Evolutionary conservation across 257 asterid species (phyloP), one percentile per base, ranked within the genome.

Genomic region (Solanum peruvianum): DNA sequence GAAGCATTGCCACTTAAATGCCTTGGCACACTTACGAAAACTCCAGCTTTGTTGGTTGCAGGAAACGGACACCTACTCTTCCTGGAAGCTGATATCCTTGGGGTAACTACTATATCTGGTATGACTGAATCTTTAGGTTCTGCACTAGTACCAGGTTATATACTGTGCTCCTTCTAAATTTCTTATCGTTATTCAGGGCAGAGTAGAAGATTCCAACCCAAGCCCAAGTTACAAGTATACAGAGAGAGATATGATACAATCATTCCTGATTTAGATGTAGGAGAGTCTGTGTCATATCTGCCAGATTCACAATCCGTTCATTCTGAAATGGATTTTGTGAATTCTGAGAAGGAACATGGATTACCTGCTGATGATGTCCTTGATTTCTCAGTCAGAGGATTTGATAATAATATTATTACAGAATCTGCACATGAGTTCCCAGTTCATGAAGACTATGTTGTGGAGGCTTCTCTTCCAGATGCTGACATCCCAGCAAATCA

Each of bases 331-430:
- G 87, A 86, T 86, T 71, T 73, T 77, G 87, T 87, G 78, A 93
- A 90, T 86, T 87, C 82, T 87, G 91, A 85, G 87, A 87, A 87
- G 18, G 86, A 42, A 85, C 87, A 93, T 80, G 87, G 90, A 45
- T 88, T 83, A 56, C 89, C 88, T 71, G 91, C 85, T 23, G 93
- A 91, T 87, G 95, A 7, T 39, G 85, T 87, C 87, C 89, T 89
- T 73, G 95, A 93, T 89, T 91, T 92, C 87, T 92, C 96, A 60
- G 87, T 95, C 23, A 87, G 86, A 44, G 96, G 90, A 80, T 89
- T 81, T 84, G 85, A 91, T 88, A 87, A 80, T 42, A 42, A 87
- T 67, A 75, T 82, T 60, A 91, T 92, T 84, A 33, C 87, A 67
- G 93, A 91, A 85, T 84, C 87, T 82, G 85, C 89, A 77, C 77